Evolutionary conservation across 2,329 filamentous ascomycete species (phyloP), one percentile per base, ranked within the genome.

Genomic region (Biscogniauxia sp.): DNA sequence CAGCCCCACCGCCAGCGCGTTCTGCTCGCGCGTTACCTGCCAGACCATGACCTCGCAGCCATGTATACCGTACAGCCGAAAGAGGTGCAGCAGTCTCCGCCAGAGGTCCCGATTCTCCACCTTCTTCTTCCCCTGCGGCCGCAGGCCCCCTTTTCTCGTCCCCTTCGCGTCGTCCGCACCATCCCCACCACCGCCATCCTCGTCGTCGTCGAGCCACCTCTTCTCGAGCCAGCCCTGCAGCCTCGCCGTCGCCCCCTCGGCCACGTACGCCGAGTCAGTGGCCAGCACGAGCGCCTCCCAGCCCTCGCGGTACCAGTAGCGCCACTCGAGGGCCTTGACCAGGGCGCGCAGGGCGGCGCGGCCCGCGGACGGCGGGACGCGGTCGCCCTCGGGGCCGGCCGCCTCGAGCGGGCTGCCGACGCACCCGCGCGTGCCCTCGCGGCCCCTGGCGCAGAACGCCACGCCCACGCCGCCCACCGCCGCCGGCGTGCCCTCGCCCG

Each of bases 231-330:
- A 58, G 9, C 5, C 49, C 13, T 53, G 45, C 11, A 63, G 15
- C 58, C 53, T 51, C 23, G 51, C 51, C 8, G 55, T 56, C 5
- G 57, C 49, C 5, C 55, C 55, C 25, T 60, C 51, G 7, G 37
- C 52, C 19, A 62, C 57, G 28, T 62, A 62, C n/a, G 53, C 32
- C 5, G 61, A 62, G 32, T 57, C 57, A 13, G 57, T 60, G 3
- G 41, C 58, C 6, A 62, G 57, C 5, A 60, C 55, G 9, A 62
- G 37, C n/a, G 52, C 54, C 32, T 60, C 54, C 54, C 55, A 60
- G n/a, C 61, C 61, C 51, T 62, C 61, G 7, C 19, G 28, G 25
- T 54, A 63, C 57, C 55, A 60, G n/a, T 7, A 5, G 2, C 49
- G 49, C 15, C n/a, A 58, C 3, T 51, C 15, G 6, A 61, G 53